A percentile compares a stretch with the other conserved stretches of the same genome.
phyloP scores from a whole-genome alignment of 306 rosid genomes.

The Malus sieversii region DNA sequence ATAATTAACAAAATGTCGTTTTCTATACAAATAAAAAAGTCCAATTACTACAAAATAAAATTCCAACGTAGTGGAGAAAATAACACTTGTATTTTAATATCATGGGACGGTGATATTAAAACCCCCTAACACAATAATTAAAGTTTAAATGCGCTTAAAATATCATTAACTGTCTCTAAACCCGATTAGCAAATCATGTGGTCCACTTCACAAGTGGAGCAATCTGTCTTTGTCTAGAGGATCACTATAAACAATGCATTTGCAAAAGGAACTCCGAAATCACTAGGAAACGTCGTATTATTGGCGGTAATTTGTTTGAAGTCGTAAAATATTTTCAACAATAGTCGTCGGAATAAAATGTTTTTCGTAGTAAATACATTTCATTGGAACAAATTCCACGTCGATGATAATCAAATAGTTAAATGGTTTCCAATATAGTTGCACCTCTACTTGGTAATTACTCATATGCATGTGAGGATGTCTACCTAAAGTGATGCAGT shows the following conservation, averaged over 20 bases:
- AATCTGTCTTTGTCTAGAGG: background rate
- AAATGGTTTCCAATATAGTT: background rate
- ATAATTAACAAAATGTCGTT: too few relatives aligned
- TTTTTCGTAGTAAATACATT: background rate
- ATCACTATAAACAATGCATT: too few relatives aligned
- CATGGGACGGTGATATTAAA: too few relatives aligned
- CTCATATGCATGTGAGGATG: background rate
- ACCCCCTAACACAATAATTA: background rate
- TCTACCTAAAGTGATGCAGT: background rate
- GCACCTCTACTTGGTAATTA: background rate
- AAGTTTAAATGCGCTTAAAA: background rate
- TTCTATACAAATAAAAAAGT: too few relatives aligned
- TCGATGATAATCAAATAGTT: background rate
- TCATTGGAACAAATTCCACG: background rate
- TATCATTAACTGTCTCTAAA: background rate
- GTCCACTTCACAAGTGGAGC: constrained; percentile 14
- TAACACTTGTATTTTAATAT: background rate
- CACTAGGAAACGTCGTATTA: too few relatives aligned
- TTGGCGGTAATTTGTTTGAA: too few relatives aligned
- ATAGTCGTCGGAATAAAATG: too few relatives aligned
- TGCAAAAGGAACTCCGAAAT: too few relatives aligned
- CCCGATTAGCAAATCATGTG: background rate
- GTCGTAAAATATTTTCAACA: too few relatives aligned
- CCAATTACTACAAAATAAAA: too few relatives aligned
- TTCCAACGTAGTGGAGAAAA: background rate